Percentiles rank a stretch among this genome's conserved stretches.
phyloP scores from a whole-genome alignment of 1,284 basidiomycete genomes.

The Ustilago esculenta region DNA sequence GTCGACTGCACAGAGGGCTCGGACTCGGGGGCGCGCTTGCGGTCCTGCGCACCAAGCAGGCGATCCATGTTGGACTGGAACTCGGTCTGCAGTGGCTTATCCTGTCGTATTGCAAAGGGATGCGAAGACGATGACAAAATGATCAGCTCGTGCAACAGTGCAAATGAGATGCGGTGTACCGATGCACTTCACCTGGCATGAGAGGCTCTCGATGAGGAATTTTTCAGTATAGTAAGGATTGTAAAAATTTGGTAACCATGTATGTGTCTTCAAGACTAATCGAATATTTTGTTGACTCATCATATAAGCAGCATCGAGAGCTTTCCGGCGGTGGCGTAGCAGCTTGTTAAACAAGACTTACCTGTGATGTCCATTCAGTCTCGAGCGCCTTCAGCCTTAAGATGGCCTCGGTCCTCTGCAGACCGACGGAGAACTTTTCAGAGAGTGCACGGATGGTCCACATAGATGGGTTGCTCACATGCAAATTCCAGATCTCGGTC shows the following conservation, averaged over 20 bases:
- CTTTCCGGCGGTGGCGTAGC: neutral
- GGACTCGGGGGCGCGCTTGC: constrained; percentile 35
- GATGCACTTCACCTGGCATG: too few species aligned
- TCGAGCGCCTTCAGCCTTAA: constrained; percentile 64
- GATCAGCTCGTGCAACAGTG: constrained; percentile 9
- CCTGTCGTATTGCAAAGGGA: constrained; percentile 21
- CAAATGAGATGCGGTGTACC: too few species aligned
- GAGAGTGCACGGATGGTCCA: constrained; percentile 61
- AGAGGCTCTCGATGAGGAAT: constrained; percentile 22
- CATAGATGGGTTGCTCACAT: constrained; percentile 49
- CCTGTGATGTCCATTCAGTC: constrained; percentile 51
- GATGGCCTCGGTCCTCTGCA: constrained; percentile 58
- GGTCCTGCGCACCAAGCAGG: constrained; percentile 51
- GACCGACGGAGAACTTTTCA: constrained; percentile 52
- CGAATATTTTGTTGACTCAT: constrained; percentile 54
- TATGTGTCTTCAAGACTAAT: constrained; percentile 66
- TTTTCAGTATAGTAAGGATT: constrained; percentile 56
- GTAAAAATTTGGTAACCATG: constrained; percentile 55
- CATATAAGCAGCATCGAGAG: constrained; percentile 34
- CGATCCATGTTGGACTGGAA: constrained; percentile 63
- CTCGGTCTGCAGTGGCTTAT: constrained; percentile 57
- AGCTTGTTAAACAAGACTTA: constrained; percentile 34
- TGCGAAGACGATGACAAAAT: neutral
- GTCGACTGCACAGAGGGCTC: constrained; percentile 31
- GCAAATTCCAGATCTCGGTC: constrained; percentile 60